Conservation (phyloP, 768 basidiomycete genomes). For the Tulasnella sp. region DNA sequence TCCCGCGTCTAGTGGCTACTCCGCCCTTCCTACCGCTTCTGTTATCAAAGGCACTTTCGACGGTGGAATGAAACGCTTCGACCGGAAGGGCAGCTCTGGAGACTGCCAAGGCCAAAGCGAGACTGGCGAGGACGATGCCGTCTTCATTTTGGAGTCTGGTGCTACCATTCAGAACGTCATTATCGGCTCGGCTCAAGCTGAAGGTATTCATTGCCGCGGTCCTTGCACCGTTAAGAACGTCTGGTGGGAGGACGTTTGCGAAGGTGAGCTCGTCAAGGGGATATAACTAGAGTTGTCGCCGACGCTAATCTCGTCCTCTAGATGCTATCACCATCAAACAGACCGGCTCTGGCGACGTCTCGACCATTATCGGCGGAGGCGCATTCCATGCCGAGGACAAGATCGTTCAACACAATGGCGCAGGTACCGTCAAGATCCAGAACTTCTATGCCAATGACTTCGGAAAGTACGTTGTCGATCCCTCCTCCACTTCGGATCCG, state of each 20-base stretch:
- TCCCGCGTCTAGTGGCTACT: background rate
- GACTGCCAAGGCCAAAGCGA: background rate
- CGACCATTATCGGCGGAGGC: slow-evolving; percentile 1
- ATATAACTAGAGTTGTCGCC: background rate
- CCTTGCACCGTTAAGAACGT: background rate
- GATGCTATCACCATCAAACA: slow-evolving; percentile 20
- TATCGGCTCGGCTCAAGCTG: background rate
- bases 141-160: background rate
- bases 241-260: background rate
- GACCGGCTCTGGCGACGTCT: background rate
- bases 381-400: background rate
- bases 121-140: background rate
- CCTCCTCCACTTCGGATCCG: background rate
- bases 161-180: background rate
- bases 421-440: background rate
- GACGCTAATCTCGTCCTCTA: background rate
- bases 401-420: slow-evolving; percentile 25
- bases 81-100: background rate
- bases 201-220: background rate
- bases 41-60: background rate
- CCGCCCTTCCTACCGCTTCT: background rate
- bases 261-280: background rate
- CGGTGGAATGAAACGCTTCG: background rate
- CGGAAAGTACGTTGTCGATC: background rate
- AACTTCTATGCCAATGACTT: background rate